Evolutionary conservation across 2,329 filamentous ascomycete species (phyloP), one percentile per base, ranked within the genome.

Genomic region (Parastagonospora nodorum): DNA sequence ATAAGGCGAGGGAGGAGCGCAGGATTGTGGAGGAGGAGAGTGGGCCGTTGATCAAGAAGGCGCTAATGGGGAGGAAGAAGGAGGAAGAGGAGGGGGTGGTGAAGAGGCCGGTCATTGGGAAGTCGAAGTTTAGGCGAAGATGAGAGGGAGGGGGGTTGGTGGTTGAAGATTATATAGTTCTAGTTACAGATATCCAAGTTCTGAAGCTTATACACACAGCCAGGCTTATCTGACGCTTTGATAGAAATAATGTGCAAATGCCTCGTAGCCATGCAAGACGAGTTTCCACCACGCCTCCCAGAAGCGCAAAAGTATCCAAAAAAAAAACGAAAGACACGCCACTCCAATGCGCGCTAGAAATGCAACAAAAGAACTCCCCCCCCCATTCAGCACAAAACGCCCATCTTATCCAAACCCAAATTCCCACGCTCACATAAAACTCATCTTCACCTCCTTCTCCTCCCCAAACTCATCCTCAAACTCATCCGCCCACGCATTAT

Each of bases 1-100:
- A 97, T 69, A 90, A 91, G 72, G 83, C 84, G 50, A 77, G 80
- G 15, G 86, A 89, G 55, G 83, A 88, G 61, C 79, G 84, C 54
- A 76, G 80, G 37, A 56, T 74, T 38, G 64, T 61, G 2, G 68
- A 73, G 36, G 73, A 75, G 51, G 66, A 72, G 54, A 65, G 42
- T 27, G 67, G 62, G 16, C 67, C 67, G 2, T 30, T 67, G 38
- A 52, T 67, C 2, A 70, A 60, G 53, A 66, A 64, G 50, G 49
- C 57, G 2, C 51, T 63, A 1, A 29, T 55, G 2, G 41, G 42
- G 9, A 67, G 64, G 33, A 74, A 69, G 55, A 72, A 72, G 46
- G 58, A 71, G 2, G 55, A 51, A 11, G 64, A 58, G 4, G 72
- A 73, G 37, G 73, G 75, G 1, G 70, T 71, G n/a, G 76, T 78